Evolutionary conservation across 768 basidiomycete species (phyloP).

Genomic region (Sporobolomyces pararoseus): DNA sequence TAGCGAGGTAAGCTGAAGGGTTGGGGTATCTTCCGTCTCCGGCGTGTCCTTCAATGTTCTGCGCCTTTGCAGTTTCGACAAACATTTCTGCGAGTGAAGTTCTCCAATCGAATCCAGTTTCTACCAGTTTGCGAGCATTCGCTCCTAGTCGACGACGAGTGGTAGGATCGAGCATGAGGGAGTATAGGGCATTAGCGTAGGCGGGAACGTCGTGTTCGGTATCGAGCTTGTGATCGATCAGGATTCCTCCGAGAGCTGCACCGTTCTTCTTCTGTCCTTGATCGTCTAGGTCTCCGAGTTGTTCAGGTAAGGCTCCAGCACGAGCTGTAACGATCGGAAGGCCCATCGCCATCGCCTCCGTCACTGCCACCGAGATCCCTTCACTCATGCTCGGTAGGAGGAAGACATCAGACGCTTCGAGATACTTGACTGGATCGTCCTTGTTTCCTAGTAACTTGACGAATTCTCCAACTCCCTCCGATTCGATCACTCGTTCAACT

Average conservation of each 20-base stretch:
- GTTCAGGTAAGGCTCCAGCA: conserved; percentile 40
- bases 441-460: conserved; percentile 17
- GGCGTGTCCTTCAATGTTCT: conserved; percentile 14
- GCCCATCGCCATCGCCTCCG: conserved; percentile 43
- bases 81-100: conserved; percentile 25
- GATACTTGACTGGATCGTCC: conserved; percentile 19
- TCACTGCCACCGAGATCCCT: conserved; percentile 41
- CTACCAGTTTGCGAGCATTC: conserved; percentile 34
- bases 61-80: conserved; percentile 13
- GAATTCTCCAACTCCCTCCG: conserved; percentile 9
- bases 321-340: conserved; percentile 38
- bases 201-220: neutral
- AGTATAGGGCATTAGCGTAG: conserved; percentile 25
- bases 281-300: conserved; percentile 34
- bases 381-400: conserved; percentile 39
- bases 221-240: conserved; percentile 32
- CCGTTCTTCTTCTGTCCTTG: neutral
- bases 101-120: conserved; percentile 34
- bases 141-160: neutral
- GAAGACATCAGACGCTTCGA: conserved; percentile 36
- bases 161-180: conserved; percentile 17
- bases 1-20: conserved; percentile 29
- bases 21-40: conserved; percentile 22
- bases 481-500: conserved; percentile 4
- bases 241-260: conserved; percentile 21